These are phyloP conservation scores for Angomonas ambiguus DNA, from an alignment of 208 protist species.

Conservation along the genomic window DNA sequence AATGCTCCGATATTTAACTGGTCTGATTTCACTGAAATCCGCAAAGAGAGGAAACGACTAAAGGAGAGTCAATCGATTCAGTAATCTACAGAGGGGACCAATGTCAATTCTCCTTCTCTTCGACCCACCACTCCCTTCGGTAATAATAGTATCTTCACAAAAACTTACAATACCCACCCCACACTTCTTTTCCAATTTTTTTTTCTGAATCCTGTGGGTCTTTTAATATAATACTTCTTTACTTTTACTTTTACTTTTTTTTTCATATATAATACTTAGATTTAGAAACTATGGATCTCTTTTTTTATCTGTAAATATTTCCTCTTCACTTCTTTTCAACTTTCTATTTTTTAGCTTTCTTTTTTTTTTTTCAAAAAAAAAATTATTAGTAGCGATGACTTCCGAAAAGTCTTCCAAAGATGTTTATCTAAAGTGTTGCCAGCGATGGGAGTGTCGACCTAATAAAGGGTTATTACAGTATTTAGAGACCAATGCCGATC, in stretches of 20 bases:
- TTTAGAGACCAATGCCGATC: not conserved
- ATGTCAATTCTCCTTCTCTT: not conserved
- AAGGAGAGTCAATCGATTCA: constrained; percentile 1
- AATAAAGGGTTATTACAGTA: not conserved
- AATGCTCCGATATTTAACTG: constrained; percentile 82
- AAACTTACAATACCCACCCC: no score
- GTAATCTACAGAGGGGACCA: not conserved
- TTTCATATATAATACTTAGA: no score
- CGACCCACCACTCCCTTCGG: not conserved
- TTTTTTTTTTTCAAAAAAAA: constrained; percentile 13
- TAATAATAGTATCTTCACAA: not conserved
- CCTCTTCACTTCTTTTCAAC: not conserved
- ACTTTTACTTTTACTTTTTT: not conserved
- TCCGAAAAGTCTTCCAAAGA: constrained; percentile 52
- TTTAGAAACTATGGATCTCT: no score
- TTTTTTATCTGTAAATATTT: no score
- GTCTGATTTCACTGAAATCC: constrained; percentile 61
- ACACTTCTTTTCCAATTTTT: not conserved
- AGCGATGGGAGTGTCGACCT: not conserved
- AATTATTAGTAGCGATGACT: not conserved
- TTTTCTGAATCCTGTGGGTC: not conserved
- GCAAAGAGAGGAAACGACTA: constrained; percentile 16
- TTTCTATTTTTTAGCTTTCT: not conserved
- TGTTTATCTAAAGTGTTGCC: not conserved
- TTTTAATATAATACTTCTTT: constrained; percentile 3